Evolutionary conservation across 2,329 filamentous ascomycete genomes (phyloP), one percentile per base, ranked within the genome.

Genomic region (Monascus ruber): DNA sequence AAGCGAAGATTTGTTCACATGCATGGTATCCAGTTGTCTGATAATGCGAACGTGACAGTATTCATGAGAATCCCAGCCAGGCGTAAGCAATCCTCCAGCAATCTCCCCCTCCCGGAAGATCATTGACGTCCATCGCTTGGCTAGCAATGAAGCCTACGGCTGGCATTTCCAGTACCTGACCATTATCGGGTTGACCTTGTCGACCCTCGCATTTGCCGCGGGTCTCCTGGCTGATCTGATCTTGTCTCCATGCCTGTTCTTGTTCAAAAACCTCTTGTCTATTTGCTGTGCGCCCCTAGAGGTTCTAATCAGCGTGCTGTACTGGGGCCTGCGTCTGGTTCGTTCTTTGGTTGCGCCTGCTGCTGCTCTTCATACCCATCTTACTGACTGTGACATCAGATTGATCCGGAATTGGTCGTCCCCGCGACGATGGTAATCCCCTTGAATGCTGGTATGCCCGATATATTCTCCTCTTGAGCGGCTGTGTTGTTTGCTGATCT

Each of bases 91-190:
- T 39, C n/a, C 39, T 36, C 24, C 17, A 17, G 17, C 17, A 17
- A 17, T 3, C 17, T 17, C 17, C 3, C 2, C 17, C 17, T 3
- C 17, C 17, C 17, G 17, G 17, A 17, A 17, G 17, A 17, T 17
- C 17, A 17, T 17, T 17, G 17, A 31, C 34, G 26, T 24, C 26
- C 26, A 26, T 5, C 10, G 24, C 24, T 34, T 6, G n/a, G 5
- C 24, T 42, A 75, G 69, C 33, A 77, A 74, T 47, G 64, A 74
- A 9, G 72, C 73, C 29, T 79, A 76, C 56, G 77, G 77, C 48
- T 79, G 76, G 75, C 76, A 81, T 52, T 70, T 80, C 44, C 76
- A 79, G 60, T 79, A 76, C 52, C 64, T 80, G 24, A 80, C 77
- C 43, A 76, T 79, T 48, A 71, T 81, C 49, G 77, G 76, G 33